These are phyloP conservation scores for Pseudopyricularia javanii DNA, from an alignment of 2,329 filamentous ascomycete species.

Conservation along the genomic window DNA sequence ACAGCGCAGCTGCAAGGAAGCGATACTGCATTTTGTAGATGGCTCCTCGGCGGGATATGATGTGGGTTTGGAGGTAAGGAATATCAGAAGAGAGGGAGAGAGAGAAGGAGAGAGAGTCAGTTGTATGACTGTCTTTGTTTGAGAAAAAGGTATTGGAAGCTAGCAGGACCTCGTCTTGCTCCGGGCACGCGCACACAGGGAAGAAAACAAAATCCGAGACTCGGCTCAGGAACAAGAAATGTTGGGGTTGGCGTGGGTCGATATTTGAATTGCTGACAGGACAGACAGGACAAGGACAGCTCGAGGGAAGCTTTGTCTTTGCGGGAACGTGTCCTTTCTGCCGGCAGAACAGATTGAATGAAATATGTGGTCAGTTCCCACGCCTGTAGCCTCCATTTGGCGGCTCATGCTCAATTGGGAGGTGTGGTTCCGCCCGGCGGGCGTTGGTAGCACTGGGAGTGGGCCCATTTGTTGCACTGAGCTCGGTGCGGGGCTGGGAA, in stretches of 20 bases:
- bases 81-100: neutral
- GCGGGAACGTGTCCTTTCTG: conserved; percentile 4
- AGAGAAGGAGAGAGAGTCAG: neutral
- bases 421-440: conserved; percentile 1
- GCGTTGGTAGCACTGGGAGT: neutral
- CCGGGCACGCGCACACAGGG: neutral
- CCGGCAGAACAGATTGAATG: neutral
- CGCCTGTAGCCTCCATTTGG: neutral
- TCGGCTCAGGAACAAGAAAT: neutral
- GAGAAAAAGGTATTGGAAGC: neutral
- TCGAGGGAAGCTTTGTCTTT: neutral
- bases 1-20: conserved; percentile 62
- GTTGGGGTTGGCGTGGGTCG: neutral
- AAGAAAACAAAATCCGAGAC: neutral
- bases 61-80: neutral
- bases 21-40: conserved; percentile 66
- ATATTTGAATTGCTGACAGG: conserved; percentile 1
- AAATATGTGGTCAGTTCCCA: conserved; percentile 5
- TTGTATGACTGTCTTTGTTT: neutral
- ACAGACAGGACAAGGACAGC: neutral
- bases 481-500: neutral
- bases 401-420: neutral
- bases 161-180: conserved; percentile 1
- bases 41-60: neutral
- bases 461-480: neutral